Evolutionary conservation across 192 early-diverging fungal genomes (phyloP), one percentile per base, ranked within the genome.

Genomic region (Entomortierella parvispora): DNA sequence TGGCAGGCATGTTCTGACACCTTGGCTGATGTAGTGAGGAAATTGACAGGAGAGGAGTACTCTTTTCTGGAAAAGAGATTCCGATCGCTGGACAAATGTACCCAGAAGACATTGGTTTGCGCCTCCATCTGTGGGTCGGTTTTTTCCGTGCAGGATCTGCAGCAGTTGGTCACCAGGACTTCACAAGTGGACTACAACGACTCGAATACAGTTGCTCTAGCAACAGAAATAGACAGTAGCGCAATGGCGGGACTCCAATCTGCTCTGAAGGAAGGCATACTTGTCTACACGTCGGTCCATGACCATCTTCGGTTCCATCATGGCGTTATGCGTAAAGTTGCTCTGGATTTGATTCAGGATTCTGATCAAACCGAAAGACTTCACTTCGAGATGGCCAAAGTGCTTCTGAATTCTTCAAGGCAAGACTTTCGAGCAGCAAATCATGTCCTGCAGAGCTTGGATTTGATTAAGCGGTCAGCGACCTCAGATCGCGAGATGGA

Each of bases 1-100:
- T 77, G 74, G 74, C 59, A 68, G 25, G 15, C 59, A 0, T 44
- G 51, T 17, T 15, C 12, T 0, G 66, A 77, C 1, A 68, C 33
- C 3, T 42, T 77, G 26, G 65, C 47, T 0, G 65, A 68, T 28
- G 40, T 57, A 3, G 61, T 77, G 7, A 20, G 74, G 17, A 57
- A 58, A 10, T n/a, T 77, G 29, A 77, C 74, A 23, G 74, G 74
- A 49, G 74, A 77, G 34, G 74, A 77, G 42, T 77, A 53, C 45
- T 52, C 52, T 2, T 77, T 77, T 29, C 29, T 77, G 37, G 45
- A 54, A 2, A 45, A 42, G 17, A 31, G 74, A 10, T 77, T 77
- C 61, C 22, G 61, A 22, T 46, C 49, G 2, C n/a, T 77, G 51
- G 61, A 68, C 42, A 47, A 60, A 2, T 53, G 68, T 22, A 77